These are phyloP conservation scores for Gelatoporia subvermispora DNA, from an alignment of 768 basidiomycete genomes.

Conservation along the genomic window DNA sequence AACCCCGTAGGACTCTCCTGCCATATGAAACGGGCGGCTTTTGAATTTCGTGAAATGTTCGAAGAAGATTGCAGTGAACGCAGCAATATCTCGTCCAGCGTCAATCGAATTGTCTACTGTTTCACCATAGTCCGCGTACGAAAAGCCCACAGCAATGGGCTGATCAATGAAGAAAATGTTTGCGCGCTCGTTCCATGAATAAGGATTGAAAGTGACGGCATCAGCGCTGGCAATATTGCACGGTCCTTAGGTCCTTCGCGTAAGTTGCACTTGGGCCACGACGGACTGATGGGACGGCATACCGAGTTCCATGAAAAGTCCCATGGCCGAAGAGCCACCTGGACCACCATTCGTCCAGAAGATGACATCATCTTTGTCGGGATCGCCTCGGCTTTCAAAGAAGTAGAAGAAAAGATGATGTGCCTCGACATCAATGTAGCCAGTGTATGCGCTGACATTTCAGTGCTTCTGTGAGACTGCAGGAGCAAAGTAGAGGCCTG, in stretches of 20 bases:
- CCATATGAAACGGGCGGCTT: slow-evolving; percentile 43
- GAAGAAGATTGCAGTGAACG: slow-evolving; percentile 69
- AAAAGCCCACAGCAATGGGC: slow-evolving; percentile 33
- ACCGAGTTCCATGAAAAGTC: slow-evolving; percentile 48
- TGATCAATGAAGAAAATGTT: slow-evolving; percentile 49
- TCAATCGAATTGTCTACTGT: slow-evolving; percentile 68
- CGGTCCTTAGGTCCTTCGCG: slow-evolving; percentile 67
- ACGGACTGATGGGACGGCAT: too few relatives aligned
- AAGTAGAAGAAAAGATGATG: slow-evolving; percentile 45
- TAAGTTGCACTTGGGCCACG: not conserved
- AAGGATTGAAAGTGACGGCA: slow-evolving; percentile 47
- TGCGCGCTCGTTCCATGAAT: slow-evolving; percentile 66
- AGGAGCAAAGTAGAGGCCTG: too few relatives aligned
- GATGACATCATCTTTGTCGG: slow-evolving; percentile 25
- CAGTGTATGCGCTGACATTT: slow-evolving; percentile 52
- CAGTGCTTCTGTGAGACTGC: too few relatives aligned
- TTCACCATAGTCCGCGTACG: slow-evolving; percentile 56
- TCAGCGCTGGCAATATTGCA: slow-evolving; percentile 55
- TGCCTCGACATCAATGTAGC: slow-evolving; percentile 66
- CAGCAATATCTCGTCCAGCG: slow-evolving; percentile 65
- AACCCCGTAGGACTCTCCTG: slow-evolving; percentile 53
- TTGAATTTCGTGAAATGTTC: slow-evolving; percentile 70
- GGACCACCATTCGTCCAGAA: slow-evolving; percentile 35
- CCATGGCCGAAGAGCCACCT: slow-evolving; percentile 24
- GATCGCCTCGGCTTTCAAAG: slow-evolving; percentile 38